Evolutionary conservation across 179 eudicot genomes (phyloP), one percentile per base, ranked within the genome.

Genomic region (Dionaea muscipula): DNA sequence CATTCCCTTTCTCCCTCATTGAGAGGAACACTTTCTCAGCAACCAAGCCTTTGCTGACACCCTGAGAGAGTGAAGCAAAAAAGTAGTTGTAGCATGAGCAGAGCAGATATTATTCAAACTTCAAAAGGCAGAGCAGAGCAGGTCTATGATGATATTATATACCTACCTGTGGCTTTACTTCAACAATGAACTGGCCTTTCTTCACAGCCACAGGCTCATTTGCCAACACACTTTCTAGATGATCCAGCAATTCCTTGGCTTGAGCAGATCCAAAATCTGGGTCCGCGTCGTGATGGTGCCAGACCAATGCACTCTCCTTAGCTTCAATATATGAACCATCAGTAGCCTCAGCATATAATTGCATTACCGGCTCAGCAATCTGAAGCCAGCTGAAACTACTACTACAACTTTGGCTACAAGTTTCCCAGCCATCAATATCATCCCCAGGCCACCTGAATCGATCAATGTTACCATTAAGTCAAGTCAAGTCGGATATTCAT

Each of bases 161-260:
- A 67, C 75, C 47, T 73, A 66, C 97, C 94, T 85, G 94, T 49
- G 97, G 97, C 57, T 85, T 85, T 37, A 89, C 94, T 82, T 89
- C 97, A 7, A 85, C 84, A 47, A 89, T 89, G 60, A 59, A 70
- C 66, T 82, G 86, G 31, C 97, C 97, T 70, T 84, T 89, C 70
- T 82, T 89, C 54, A 78, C 97, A 41, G 84, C 83, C 41, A 87
- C 90, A 51, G 90, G 94, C 61, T 87, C 96, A 69, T 87, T 85
- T 47, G 93, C 81, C 56, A 85, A 54, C 53, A 89, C 97, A 58
- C 88, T 85, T 70, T 89, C 94, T 6, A 89, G 72, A 75, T 89
- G 94, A 77, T 89, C 97, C 59, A 89, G 78, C 82, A 89, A 67
- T 74, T 89, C 97, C 68, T 89, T 89, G 59, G 97, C 93, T 72